Conservation (phyloP, 805 yeast genomes). For the Wickerhamiella sergipiensis region DNA sequence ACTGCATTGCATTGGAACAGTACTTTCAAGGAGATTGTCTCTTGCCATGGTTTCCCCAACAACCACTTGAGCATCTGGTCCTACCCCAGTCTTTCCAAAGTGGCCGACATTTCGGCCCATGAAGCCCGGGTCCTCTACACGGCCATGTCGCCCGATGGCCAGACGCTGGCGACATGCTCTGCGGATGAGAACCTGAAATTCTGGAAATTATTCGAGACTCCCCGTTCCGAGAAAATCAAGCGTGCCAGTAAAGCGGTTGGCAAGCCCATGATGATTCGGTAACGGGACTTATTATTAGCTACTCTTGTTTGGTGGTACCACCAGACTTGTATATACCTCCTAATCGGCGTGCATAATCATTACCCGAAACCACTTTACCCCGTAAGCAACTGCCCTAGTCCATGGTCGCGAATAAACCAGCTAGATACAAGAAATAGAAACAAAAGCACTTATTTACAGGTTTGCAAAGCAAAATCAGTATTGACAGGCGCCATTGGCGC, state of each 20-base stretch:
- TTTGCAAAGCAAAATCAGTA: too few relatives aligned
- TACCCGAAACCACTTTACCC: too few relatives aligned
- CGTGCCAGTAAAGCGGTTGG: constrained; percentile 25
- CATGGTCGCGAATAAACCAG: too few relatives aligned
- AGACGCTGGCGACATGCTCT: constrained; percentile 85
- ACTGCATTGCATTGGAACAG: constrained; percentile 85
- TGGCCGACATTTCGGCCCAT: constrained; percentile 86
- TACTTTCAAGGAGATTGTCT: constrained; percentile 54
- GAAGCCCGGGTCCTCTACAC: constrained; percentile 77
- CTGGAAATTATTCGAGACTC: constrained; percentile 72
- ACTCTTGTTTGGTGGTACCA: neutral
- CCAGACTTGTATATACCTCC: neutral
- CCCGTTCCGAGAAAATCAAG: neutral
- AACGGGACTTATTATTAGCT: neutral
- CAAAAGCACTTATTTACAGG: too few relatives aligned
- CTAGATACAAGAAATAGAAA: too few relatives aligned
- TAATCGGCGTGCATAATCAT: neutral
- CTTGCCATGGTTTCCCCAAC: constrained; percentile 88
- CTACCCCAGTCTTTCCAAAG: constrained; percentile 72
- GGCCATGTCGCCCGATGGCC: constrained; percentile 77
- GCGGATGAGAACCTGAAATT: constrained; percentile 94
- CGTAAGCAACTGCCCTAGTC: neutral
- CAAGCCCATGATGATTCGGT: constrained; percentile 40
- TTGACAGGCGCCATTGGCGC: too few relatives aligned
- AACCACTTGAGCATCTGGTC: constrained; percentile 74